These are phyloP conservation scores for Condylostoma magnum DNA, from an alignment of 169 alveolate species.

Conservation along the genomic window DNA sequence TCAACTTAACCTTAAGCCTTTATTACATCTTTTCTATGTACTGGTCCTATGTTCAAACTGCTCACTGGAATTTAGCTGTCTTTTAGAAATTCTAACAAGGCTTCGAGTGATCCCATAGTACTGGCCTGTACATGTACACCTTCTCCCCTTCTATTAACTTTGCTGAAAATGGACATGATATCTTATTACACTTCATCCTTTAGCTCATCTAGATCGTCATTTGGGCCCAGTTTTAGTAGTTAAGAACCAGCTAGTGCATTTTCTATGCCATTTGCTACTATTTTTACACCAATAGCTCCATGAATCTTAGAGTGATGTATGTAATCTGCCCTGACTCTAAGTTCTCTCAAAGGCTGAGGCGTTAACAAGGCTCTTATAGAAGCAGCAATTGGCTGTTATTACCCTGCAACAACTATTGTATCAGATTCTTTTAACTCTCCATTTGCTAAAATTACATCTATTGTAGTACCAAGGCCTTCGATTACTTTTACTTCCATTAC, in stretches of 20 bases:
- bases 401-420: slow-evolving; percentile 94
- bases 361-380: slow-evolving; percentile 96
- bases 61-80: slow-evolving; percentile 28
- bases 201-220: slow-evolving; percentile 79
- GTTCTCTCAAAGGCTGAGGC: slow-evolving; percentile 99
- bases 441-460: slow-evolving; percentile 97
- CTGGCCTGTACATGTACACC: slow-evolving; percentile 99
- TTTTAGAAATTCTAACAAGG: slow-evolving; percentile 93
- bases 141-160: slow-evolving; percentile 90
- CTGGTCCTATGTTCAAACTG: slow-evolving; percentile 94
- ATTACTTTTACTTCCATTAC: slow-evolving; percentile 37
- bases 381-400: slow-evolving; percentile 96
- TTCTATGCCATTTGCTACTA: slow-evolving; percentile 94
- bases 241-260: slow-evolving; percentile 97
- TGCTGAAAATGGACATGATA: slow-evolving; percentile 89
- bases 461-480: slow-evolving; percentile 98
- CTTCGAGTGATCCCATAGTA: slow-evolving; percentile 99
- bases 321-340: slow-evolving; percentile 98
- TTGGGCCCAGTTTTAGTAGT: slow-evolving; percentile 86
- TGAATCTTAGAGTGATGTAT: slow-evolving; percentile 88
- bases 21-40: slow-evolving; percentile 96
- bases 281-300: slow-evolving; percentile 95
- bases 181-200: slow-evolving; percentile 92
- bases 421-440: slow-evolving; percentile 96
- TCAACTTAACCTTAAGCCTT: slow-evolving; percentile 94